Conservation (phyloP, 345 rosid species). For the Eucalyptus curtisii region DNA sequence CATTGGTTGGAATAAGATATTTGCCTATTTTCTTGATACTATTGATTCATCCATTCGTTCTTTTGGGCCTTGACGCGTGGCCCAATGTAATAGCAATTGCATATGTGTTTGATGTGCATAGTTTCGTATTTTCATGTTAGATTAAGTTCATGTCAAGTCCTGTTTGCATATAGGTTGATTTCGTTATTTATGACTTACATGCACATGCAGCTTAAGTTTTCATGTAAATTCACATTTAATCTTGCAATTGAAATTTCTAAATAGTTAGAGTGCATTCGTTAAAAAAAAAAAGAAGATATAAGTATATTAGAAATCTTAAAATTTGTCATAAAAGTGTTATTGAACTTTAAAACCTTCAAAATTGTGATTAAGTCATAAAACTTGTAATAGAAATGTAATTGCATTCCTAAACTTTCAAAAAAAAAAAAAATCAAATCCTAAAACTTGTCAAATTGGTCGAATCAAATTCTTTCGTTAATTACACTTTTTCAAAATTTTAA, state of each 20-base stretch:
- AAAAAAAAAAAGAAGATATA: no score
- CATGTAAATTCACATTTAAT: no score
- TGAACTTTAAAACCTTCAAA: no score
- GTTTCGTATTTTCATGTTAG: neutral
- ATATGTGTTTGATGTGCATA: no score
- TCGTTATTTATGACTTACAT: neutral
- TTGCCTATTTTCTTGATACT: neutral
- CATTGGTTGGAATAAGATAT: neutral
- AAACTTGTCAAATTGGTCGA: rapidly evolving
- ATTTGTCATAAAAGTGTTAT: neutral
- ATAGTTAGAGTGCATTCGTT: neutral
- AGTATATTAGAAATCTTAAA: rapidly evolving
- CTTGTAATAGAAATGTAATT: no score
- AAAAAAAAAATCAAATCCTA: no score
- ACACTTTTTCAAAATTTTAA: no score
- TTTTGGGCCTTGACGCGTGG: neutral
- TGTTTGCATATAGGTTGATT: neutral
- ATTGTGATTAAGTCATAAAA: no score
- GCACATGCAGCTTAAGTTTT: neutral
- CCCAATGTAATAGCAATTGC: neutral
- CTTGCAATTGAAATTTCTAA: neutral
- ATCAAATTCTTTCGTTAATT: no score
- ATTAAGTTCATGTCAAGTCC: neutral
- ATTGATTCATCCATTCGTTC: neutral
- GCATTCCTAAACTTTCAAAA: neutral